Base-by-base conservation (phyloP, 495 filamentous ascomycete genomes). In the Lophium mytilinum region DNA sequence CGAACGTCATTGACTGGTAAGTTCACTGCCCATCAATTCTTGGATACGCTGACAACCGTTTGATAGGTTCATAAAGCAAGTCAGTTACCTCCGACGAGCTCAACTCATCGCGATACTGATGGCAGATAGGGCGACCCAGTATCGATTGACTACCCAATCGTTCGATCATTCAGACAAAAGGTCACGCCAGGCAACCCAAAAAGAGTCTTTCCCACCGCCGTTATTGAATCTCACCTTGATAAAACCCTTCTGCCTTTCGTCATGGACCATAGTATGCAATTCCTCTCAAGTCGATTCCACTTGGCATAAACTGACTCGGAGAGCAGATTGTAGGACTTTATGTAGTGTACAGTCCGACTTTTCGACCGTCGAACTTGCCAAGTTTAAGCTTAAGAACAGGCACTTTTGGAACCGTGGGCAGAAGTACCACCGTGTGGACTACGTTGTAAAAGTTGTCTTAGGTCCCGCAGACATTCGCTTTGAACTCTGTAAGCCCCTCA, bases 331-430 rank as follows among this genome's bases (percentile, higher is more conserved):
- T 12, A 53, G 62, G 24, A 60, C 48, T 15, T 45, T 73, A n/a
- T 73, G 71, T 56, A 62, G 68, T 39, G 56, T 73, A 37, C 36
- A 67, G 39, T 71, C 68, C 18, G 69, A 73, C 47, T 66, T 73
- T 18, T 71, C 69, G 1, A 40, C 37, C 48, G 36, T 66, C 15
- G 58, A 63, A 36, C 65, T 68, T 34, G 57, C 51, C 37, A 53
- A 53, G 6, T 73, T 71, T 58, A 73, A 73, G 50, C 59, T 67
- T 11, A 72, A 72, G 57, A 71, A 71, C 51, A 50, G 61, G 33
- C 67, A 66, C 45, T 71, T 63, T 53, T 72, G 69, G 69, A 68
- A 68, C 19, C n/a, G 51, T 0, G 67, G 69, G 9, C 37, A 62
- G 40, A 67, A 61, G 33, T 71, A 72, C 42, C 64, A 61, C 42